A percentile compares a stretch with the other conserved stretches of the same genome.
Evolutionary conservation across 2,329 filamentous ascomycete genomes (phyloP).

Genomic region (Talaromyces atroroseus): DNA sequence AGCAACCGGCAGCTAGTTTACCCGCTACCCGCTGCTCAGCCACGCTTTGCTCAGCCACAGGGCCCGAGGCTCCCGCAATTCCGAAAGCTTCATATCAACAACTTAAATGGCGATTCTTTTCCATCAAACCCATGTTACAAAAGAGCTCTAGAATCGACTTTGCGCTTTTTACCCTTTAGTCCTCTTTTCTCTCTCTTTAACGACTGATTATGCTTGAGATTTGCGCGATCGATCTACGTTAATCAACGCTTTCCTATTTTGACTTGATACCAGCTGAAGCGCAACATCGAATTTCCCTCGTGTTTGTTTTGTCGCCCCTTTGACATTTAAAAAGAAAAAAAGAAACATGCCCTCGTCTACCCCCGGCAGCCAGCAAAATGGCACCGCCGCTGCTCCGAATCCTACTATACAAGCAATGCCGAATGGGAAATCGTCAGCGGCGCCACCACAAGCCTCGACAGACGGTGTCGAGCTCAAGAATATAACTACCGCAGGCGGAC

Average conservation of each 20-base stretch:
- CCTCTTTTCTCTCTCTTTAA: neutral
- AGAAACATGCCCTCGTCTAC: conserved; percentile 3
- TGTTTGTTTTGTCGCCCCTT: neutral
- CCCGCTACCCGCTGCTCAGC: too few relatives aligned
- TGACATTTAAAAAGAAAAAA: neutral
- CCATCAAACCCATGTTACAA: too few relatives aligned
- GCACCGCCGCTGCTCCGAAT: conserved; percentile 18
- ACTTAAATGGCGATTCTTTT: too few relatives aligned
- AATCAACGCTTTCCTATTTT: neutral
- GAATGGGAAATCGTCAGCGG: conserved; percentile 26
- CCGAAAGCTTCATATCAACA: neutral
- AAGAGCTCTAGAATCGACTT: too few relatives aligned
- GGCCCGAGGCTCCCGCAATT: neutral
- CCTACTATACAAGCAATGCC: conserved; percentile 6
- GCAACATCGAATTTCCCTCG: neutral
- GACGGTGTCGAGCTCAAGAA: conserved; percentile 36
- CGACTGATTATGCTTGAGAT: neutral
- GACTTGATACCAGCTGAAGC: neutral
- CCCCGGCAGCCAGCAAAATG: conserved; percentile 6
- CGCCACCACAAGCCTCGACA: conserved; percentile 29
- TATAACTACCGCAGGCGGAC: conserved; percentile 22
- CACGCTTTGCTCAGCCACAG: conserved; percentile 7
- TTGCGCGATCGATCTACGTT: neutral
- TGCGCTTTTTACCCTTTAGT: too few relatives aligned
- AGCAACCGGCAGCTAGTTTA: too few relatives aligned